phyloP scores from a whole-genome alignment of 2,329 filamentous ascomycete species.

The Penicillium freii region DNA sequence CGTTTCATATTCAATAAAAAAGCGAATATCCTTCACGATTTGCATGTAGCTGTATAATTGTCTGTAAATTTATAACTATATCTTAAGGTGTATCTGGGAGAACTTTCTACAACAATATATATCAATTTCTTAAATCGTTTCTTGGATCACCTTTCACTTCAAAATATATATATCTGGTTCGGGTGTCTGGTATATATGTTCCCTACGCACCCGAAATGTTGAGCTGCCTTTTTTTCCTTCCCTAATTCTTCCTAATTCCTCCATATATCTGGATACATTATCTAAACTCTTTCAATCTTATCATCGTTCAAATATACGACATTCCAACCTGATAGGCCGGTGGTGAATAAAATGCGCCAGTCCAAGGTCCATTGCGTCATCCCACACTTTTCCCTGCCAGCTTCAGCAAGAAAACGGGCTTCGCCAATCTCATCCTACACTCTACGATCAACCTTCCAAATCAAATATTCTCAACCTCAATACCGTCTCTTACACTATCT shows the following conservation, averaged over 20 bases:
- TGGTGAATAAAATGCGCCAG: slow-evolving; percentile 16
- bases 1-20: slow-evolving; percentile 43
- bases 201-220: neutral
- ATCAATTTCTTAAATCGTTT: neutral
- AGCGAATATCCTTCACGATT: slow-evolving; percentile 37
- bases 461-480: neutral
- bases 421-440: slow-evolving; percentile 17
- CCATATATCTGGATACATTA: neutral
- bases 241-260: neutral
- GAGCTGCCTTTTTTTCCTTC: neutral
- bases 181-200: too few relatives aligned
- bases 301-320: neutral
- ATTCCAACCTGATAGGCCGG: neutral
- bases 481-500: neutral
- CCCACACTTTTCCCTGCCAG: slow-evolving; percentile 15
- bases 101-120: neutral
- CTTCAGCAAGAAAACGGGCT: slow-evolving; percentile 1
- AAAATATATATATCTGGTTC: neutral
- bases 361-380: slow-evolving; percentile 28
- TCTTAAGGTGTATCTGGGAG: neutral
- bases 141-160: neutral
- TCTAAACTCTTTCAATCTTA: too few relatives aligned
- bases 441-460: neutral
- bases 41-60: slow-evolving; percentile 7
- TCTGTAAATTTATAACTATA: neutral